Conservation (phyloP, 768 basidiomycete species). For the Chalciporus pseudorubinellus region DNA sequence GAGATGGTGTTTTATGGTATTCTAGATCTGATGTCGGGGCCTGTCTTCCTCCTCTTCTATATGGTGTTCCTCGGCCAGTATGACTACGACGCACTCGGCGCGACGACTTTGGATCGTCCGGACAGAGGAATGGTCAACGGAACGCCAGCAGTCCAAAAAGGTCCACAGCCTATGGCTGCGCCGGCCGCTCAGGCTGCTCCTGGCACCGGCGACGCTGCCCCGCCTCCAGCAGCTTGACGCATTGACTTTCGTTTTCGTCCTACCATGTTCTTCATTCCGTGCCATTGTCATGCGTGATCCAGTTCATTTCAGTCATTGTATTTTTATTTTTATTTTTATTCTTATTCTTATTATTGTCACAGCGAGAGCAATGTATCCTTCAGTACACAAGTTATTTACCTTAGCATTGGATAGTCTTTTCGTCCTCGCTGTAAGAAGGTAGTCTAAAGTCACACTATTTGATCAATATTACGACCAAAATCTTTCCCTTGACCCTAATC, state of each 20-base stretch:
- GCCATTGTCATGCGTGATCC: neutral
- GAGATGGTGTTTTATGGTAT: constrained; percentile 60
- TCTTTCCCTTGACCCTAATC: no score
- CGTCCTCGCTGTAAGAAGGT: no score
- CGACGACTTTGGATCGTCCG: constrained; percentile 10
- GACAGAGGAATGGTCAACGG: constrained; percentile 3
- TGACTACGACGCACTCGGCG: neutral
- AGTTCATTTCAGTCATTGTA: no score
- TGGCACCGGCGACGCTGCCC: neutral
- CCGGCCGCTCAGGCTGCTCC: no score
- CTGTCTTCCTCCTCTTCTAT: constrained; percentile 36
- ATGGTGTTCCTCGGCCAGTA: constrained; percentile 17
- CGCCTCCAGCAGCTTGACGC: neutral
- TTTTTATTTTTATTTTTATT: no score
- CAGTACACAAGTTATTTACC: no score
- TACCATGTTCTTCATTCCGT: neutral
- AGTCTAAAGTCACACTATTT: no score
- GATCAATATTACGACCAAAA: no score
- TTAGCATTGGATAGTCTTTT: no score
- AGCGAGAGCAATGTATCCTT: no score
- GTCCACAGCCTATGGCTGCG: neutral
- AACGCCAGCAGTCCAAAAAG: constrained; percentile 1
- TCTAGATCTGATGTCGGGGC: constrained; percentile 38
- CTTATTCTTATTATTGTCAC: no score
- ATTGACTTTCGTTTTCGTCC: neutral